phyloP scores from a whole-genome alignment of 1,284 basidiomycete genomes.

The Serendipita sp. region DNA sequence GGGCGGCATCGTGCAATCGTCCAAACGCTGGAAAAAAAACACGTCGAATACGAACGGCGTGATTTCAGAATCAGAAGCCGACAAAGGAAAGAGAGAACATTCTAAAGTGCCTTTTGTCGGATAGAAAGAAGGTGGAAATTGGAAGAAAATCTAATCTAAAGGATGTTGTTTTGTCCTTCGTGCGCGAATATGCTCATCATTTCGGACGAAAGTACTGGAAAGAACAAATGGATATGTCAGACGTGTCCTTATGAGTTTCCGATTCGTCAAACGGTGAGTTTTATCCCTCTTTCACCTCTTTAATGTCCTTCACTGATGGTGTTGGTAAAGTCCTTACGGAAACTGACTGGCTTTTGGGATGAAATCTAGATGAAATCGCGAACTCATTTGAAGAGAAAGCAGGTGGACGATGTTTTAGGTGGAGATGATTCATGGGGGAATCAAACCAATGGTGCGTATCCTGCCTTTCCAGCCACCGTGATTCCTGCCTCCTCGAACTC shows the following conservation, averaged over 20 bases:
- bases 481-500: not conserved
- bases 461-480: not conserved
- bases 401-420: slow-evolving; percentile 86
- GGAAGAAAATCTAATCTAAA: not conserved
- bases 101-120: too few species aligned
- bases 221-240: slow-evolving; percentile 87
- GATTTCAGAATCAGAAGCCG: too few species aligned
- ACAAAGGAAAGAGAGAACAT: too few species aligned
- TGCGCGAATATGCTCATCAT: slow-evolving; percentile 88
- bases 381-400: slow-evolving; percentile 69
- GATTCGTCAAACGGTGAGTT: slow-evolving; percentile 27
- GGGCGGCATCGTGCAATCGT: too few species aligned
- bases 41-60: too few species aligned
- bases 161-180: slow-evolving; percentile 91
- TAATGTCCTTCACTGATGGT: not conserved
- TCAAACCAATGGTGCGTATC: slow-evolving; percentile 55
- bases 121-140: too few species aligned
- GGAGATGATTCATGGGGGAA: slow-evolving; percentile 94
- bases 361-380: slow-evolving; percentile 66
- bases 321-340: not conserved
- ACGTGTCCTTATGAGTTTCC: slow-evolving; percentile 94
- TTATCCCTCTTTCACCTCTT: slow-evolving; percentile 6
- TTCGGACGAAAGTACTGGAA: slow-evolving; percentile 46
- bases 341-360: not conserved
- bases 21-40: not conserved